A percentile compares a stretch with the other conserved stretches of the same genome.
phyloP scores from a whole-genome alignment of 73 alveolate genomes.

The Symbiodinium pilosum region DNA sequence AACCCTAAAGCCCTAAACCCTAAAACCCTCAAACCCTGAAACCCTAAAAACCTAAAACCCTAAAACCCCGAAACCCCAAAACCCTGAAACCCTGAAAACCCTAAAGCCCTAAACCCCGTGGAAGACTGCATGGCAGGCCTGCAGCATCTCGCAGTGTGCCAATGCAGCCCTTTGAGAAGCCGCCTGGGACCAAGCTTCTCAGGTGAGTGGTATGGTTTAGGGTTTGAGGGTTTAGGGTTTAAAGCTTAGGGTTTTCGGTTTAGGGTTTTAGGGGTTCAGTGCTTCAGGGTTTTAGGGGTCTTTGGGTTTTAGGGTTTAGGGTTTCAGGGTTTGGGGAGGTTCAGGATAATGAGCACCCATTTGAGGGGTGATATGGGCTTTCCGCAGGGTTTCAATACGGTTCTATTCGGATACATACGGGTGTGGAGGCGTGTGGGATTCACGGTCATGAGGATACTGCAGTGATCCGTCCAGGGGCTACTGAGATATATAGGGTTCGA shows the following conservation, averaged over 20 bases:
- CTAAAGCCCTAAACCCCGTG: background rate
- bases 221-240: background rate
- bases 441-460: no score
- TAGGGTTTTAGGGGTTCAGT: background rate
- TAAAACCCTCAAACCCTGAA: background rate
- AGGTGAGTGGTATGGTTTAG: background rate
- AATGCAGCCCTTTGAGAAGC: constrained; percentile 3
- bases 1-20: background rate
- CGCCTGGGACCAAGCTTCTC: background rate
- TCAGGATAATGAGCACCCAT: no score
- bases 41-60: background rate
- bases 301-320: background rate
- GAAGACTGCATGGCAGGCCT: background rate
- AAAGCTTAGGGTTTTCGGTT: background rate
- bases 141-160: background rate
- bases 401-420: no score
- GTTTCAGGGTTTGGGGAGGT: background rate
- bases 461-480: no score
- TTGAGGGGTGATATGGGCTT: no score
- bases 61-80: no score
- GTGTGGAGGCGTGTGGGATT: no score
- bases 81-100: background rate
- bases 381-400: no score
- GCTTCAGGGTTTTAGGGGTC: background rate
- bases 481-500: no score